Percentiles rank a stretch among this genome's conserved stretches.
These are phyloP conservation scores for Chenopodium suecicum DNA, from an alignment of 148 eudicot species.

Conservation along the genomic window DNA sequence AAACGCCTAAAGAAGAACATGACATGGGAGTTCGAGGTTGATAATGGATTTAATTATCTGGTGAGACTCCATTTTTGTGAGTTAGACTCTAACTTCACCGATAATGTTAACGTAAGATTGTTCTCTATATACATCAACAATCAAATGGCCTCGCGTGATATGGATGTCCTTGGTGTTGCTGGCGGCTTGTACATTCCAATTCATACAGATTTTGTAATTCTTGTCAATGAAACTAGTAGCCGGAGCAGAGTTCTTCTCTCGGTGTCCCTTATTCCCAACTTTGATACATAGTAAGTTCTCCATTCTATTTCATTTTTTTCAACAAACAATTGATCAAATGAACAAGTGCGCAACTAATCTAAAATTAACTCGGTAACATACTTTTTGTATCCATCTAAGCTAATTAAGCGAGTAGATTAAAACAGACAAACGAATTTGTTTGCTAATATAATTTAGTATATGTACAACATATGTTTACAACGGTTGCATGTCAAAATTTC, in stretches of 20 bases:
- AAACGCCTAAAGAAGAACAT: neutral
- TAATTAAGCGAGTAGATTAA: too few relatives aligned
- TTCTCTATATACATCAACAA: neutral
- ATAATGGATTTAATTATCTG: neutral
- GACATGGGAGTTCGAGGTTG: slow-evolving; percentile 1
- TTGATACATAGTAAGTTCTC: neutral
- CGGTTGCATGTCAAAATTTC: too few relatives aligned
- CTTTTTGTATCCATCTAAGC: too few relatives aligned
- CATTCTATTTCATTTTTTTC: too few relatives aligned
- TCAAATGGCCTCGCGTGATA: neutral
- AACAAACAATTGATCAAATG: too few relatives aligned
- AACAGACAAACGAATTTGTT: too few relatives aligned
- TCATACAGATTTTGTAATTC: neutral
- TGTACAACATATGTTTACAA: too few relatives aligned
- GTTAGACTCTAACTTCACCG: neutral
- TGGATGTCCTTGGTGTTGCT: neutral
- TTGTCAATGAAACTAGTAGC: neutral
- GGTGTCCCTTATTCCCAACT: neutral
- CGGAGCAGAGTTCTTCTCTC: neutral
- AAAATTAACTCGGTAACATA: too few relatives aligned
- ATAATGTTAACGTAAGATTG: neutral
- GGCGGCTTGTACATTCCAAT: neutral
- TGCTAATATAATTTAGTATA: too few relatives aligned
- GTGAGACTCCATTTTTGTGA: slow-evolving; percentile 4
- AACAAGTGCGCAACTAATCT: too few relatives aligned